Conservation (phyloP, 192 early-diverging fungal genomes). For the Podochytrium sp. region DNA sequence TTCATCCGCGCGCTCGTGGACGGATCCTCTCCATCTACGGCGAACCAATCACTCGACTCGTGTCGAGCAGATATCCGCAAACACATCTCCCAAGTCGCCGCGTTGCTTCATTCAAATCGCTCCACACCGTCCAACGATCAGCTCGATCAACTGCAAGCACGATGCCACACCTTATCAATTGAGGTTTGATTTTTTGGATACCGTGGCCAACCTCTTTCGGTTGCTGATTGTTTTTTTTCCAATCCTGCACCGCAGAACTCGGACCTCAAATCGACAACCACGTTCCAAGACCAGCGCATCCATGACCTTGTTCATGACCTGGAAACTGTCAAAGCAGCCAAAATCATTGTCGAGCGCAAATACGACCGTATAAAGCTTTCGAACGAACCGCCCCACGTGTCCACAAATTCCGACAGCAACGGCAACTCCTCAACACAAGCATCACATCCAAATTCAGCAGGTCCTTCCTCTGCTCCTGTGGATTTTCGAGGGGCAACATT, state of each 20-base stretch:
- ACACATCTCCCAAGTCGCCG: not conserved
- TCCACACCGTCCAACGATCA: not conserved
- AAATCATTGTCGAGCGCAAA: constrained; percentile 24
- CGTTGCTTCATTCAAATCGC: not conserved
- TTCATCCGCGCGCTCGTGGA: constrained; percentile 3
- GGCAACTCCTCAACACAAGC: too few species aligned
- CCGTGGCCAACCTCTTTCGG: not conserved
- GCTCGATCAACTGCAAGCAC: constrained; percentile 18
- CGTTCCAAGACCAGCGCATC: not conserved
- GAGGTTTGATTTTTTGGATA: constrained; percentile 7
- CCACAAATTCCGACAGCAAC: too few species aligned
- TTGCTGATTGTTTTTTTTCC: not conserved
- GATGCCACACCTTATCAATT: constrained; percentile 12
- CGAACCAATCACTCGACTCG: not conserved
- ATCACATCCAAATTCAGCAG: too few species aligned
- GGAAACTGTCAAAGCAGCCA: constrained; percentile 14
- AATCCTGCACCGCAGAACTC: constrained; percentile 1
- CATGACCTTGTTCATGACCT: constrained; percentile 16
- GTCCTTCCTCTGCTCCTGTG: too few species aligned
- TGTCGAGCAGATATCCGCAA: not conserved
- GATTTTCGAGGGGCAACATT: too few species aligned
- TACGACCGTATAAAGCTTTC: constrained; percentile 26
- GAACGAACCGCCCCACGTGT: too few species aligned
- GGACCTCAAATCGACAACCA: constrained; percentile 10
- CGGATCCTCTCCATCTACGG: not conserved